Conservation (phyloP, 176 grass and related monocot genomes). For the Aegilops speltoides region DNA sequence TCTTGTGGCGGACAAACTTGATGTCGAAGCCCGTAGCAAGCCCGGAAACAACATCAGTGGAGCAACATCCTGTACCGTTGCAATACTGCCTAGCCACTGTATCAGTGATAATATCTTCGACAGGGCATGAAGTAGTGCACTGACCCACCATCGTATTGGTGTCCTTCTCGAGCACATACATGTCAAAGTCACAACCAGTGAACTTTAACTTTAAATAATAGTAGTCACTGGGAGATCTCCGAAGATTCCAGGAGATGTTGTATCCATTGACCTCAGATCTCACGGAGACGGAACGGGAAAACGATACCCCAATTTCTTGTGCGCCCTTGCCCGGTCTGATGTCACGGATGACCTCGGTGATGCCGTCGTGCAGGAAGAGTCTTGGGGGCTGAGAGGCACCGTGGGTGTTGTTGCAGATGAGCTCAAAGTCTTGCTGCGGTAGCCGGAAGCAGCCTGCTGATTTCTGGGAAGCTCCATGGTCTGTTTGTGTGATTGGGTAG, state of each 20-base stretch:
- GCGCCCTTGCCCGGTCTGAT: rapidly evolving
- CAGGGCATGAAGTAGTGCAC: neutral
- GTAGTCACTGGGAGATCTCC: neutral
- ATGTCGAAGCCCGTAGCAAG: no score
- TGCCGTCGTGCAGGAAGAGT: neutral
- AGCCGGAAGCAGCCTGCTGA: neutral
- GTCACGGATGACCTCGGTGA: neutral
- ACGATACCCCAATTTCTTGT: neutral
- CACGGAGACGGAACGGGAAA: neutral
- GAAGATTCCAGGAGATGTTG: neutral
- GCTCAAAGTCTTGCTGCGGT: neutral
- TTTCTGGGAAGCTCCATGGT: no score
- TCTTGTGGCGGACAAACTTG: neutral
- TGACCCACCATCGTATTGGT: neutral
- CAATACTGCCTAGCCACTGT: neutral
- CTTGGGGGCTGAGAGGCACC: neutral
- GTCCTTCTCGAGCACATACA: neutral
- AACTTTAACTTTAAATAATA: rapidly evolving
- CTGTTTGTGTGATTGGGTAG: no score
- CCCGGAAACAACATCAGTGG: no score
- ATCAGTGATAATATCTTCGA: neutral
- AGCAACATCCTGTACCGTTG: constrained; percentile 19
- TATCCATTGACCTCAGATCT: neutral
- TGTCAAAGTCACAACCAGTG: neutral
- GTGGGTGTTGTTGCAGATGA: neutral